Evolutionary conservation across 768 basidiomycete genomes (phyloP).

Genomic region (Austroboletus eburneus): DNA sequence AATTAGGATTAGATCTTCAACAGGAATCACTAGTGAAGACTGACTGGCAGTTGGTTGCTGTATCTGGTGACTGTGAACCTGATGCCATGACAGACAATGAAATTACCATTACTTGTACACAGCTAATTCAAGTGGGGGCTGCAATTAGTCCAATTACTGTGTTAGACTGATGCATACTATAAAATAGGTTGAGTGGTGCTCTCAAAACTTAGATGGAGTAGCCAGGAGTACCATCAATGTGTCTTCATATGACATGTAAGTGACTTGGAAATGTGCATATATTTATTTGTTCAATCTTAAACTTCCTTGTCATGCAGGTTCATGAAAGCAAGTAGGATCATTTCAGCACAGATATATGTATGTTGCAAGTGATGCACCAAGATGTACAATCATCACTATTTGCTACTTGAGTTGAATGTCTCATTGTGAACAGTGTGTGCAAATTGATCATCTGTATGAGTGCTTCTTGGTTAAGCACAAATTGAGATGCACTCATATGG

Average conservation of each 20-base stretch:
- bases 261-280: no score
- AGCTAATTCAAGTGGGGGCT: slow-evolving; percentile 46
- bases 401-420: background rate
- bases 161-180: no score
- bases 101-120: slow-evolving; percentile 34
- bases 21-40: no score
- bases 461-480: no score
- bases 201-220: slow-evolving; percentile 55
- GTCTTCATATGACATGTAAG: slow-evolving; percentile 54
- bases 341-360: slow-evolving; percentile 57
- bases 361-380: slow-evolving; percentile 53
- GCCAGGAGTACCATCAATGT: slow-evolving; percentile 58
- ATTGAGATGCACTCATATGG: no score
- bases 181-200: slow-evolving; percentile 53
- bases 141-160: no score
- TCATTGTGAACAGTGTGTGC: no score
- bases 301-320: slow-evolving; percentile 26
- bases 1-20: no score
- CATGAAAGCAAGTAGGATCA: slow-evolving; percentile 40
- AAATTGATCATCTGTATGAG: no score
- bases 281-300: background rate
- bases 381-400: slow-evolving; percentile 36
- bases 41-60: no score
- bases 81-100: no score
- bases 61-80: no score